Evolutionary conservation across 1,284 basidiomycete genomes (phyloP).

Genomic region (Austroboletus niveus): DNA sequence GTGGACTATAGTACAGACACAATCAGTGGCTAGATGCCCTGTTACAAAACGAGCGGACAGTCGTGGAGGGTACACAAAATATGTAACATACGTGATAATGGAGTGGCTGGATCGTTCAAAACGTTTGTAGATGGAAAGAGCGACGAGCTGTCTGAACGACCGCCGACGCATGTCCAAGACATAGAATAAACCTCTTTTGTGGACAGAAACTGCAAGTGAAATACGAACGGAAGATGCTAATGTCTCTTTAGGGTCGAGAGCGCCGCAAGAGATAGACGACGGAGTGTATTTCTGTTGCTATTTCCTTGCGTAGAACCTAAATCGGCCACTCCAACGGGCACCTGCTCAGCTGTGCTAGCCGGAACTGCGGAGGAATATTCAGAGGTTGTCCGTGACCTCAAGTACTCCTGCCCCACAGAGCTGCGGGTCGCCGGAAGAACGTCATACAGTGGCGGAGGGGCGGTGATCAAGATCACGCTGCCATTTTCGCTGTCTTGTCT

Average conservation of each 20-base stretch:
- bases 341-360: slow-evolving; percentile 14
- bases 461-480: slow-evolving; percentile 32
- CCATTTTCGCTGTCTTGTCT: slow-evolving; percentile 30
- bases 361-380: slow-evolving; percentile 22
- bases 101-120: slow-evolving; percentile 1
- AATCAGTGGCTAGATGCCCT: not conserved
- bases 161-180: slow-evolving; percentile 8
- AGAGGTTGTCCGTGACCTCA: slow-evolving; percentile 22
- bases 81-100: not conserved
- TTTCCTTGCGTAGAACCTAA: slow-evolving; percentile 14
- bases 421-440: slow-evolving; percentile 1
- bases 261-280: slow-evolving; percentile 28
- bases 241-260: slow-evolving; percentile 27
- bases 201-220: not conserved
- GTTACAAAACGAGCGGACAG: slow-evolving; percentile 19
- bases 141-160: slow-evolving; percentile 1
- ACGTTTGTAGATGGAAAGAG: slow-evolving; percentile 4
- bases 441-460: slow-evolving; percentile 28
- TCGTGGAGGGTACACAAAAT: slow-evolving; percentile 1
- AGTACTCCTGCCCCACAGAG: slow-evolving; percentile 6
- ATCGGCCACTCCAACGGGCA: slow-evolving; percentile 9
- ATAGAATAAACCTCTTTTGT: not conserved
- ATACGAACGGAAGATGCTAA: slow-evolving; percentile 5
- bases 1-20: not conserved
- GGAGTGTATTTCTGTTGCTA: slow-evolving; percentile 22